Percentiles rank a stretch among this genome's conserved stretches.
Evolutionary conservation across 1,284 basidiomycete species (phyloP).

Genomic region (Trametes polyzona): DNA sequence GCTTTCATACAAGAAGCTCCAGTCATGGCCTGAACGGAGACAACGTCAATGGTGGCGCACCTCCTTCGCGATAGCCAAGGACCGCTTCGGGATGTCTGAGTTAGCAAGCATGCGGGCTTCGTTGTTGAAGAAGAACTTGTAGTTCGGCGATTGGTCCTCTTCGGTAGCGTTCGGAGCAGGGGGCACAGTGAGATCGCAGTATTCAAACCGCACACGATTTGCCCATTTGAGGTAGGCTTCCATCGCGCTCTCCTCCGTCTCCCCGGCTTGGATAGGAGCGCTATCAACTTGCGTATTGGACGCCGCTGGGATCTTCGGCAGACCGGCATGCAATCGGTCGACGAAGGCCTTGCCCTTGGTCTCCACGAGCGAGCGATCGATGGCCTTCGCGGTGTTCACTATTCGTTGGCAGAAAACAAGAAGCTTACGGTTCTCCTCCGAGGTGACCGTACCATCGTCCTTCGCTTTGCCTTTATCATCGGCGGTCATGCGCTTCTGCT

Average conservation of each 20-base stretch:
- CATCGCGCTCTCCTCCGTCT: slow-evolving; percentile 67
- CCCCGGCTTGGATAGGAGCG: slow-evolving; percentile 51
- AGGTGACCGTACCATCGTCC: slow-evolving; percentile 45
- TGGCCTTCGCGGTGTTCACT: slow-evolving; percentile 74
- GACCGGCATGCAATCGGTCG: slow-evolving; percentile 69
- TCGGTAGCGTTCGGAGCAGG: slow-evolving; percentile 36
- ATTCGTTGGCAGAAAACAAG: slow-evolving; percentile 79
- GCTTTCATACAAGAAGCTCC: slow-evolving; percentile 46
- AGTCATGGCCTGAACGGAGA: background rate
- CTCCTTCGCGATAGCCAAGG: slow-evolving; percentile 91
- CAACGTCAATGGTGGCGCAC: slow-evolving; percentile 43
- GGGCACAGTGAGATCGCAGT: slow-evolving; percentile 77
- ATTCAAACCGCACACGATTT: slow-evolving; percentile 78
- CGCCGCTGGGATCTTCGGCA: slow-evolving; percentile 69
- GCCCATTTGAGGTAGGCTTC: slow-evolving; percentile 86
- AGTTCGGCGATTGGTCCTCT: slow-evolving; percentile 62
- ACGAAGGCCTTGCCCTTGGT: slow-evolving; percentile 87
- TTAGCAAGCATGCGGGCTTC: slow-evolving; percentile 80
- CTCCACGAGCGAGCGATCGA: slow-evolving; percentile 83
- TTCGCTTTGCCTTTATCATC: slow-evolving; percentile 65
- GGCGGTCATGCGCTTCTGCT: slow-evolving; percentile 79
- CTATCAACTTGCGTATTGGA: slow-evolving; percentile 41
- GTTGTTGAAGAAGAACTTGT: slow-evolving; percentile 78
- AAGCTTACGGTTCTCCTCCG: slow-evolving; percentile 73
- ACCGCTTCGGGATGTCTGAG: slow-evolving; percentile 84